Conservation (phyloP, 148 eudicot genomes). For the Linanthus parryae region DNA sequence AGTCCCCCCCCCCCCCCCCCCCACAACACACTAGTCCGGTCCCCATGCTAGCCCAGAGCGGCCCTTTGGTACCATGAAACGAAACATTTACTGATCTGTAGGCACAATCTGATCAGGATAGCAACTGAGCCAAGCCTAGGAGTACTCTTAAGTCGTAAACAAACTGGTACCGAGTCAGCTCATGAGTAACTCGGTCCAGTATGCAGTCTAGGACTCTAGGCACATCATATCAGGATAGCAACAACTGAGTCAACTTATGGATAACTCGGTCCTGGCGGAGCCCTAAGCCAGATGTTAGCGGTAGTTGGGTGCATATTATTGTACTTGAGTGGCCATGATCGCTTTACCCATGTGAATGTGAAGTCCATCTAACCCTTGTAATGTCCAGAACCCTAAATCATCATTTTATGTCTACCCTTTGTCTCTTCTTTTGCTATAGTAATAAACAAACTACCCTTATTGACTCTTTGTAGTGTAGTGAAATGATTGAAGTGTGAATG, state of each 20-base stretch:
- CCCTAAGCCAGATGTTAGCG: not conserved
- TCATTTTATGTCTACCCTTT: slow-evolving; percentile 10
- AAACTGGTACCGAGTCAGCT: too few relatives aligned
- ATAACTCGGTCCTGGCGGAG: slow-evolving; percentile 4
- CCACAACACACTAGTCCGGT: too few relatives aligned
- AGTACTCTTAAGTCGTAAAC: too few relatives aligned
- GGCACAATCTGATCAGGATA: too few relatives aligned
- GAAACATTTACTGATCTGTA: too few relatives aligned
- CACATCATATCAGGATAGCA: not conserved
- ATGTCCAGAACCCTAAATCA: not conserved
- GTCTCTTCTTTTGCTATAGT: not conserved
- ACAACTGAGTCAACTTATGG: slow-evolving; percentile 14
- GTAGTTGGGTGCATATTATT: slow-evolving; percentile 5
- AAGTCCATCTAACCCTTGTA: not conserved
- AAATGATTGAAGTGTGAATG: too few relatives aligned
- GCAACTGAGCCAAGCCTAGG: too few relatives aligned
- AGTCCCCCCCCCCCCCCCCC: too few relatives aligned
- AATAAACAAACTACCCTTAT: not conserved
- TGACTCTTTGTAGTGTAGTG: not conserved
- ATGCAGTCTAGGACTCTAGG: not conserved
- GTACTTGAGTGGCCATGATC: slow-evolving; percentile 24
- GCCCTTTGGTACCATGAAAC: too few relatives aligned
- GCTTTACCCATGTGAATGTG: slow-evolving; percentile 20
- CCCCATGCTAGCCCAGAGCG: too few relatives aligned
- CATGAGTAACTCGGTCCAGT: not conserved